Percentiles rank a stretch among this genome's conserved stretches.
Evolutionary conservation across 2,329 filamentous ascomycete genomes (phyloP).

Genomic region (Colletotrichum limetticola): DNA sequence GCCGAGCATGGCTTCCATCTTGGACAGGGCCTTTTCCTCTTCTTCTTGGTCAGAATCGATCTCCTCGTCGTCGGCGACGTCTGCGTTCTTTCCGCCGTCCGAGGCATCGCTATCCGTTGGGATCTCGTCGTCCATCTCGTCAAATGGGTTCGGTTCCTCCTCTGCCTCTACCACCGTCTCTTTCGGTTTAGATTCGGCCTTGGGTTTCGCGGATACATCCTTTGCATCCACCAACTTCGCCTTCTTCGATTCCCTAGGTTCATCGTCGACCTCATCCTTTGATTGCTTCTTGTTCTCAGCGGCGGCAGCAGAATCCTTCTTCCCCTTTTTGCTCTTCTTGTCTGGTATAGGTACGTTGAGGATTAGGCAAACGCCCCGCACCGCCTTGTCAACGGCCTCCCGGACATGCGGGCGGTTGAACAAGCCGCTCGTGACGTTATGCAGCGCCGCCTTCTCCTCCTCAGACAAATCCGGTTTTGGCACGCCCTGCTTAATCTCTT

Average conservation of each 20-base stretch:
- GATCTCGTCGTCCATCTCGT: constrained; percentile 35
- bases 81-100: constrained; percentile 39
- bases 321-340: constrained; percentile 48
- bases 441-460: constrained; percentile 61
- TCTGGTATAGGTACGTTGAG: constrained; percentile 61
- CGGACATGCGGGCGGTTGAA: constrained; percentile 64
- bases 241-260: constrained; percentile 44
- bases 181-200: constrained; percentile 47
- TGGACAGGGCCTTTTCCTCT: constrained; percentile 51
- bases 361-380: constrained; percentile 59
- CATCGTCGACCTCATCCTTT: constrained; percentile 39
- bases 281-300: constrained; percentile 45
- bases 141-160: constrained; percentile 41
- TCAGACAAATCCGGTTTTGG: constrained; percentile 63
- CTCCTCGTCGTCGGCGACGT: constrained; percentile 41
- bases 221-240: constrained; percentile 38
- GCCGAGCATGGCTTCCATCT: constrained; percentile 58
- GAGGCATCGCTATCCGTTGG: constrained; percentile 36
- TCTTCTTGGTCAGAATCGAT: constrained; percentile 38
- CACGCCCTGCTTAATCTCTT: constrained; percentile 56
- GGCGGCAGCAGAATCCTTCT: constrained; percentile 38
- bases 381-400: constrained; percentile 58
- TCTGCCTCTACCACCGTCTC: constrained; percentile 39
- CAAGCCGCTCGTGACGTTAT: constrained; percentile 69
- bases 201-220: constrained; percentile 37